phyloP scores from a whole-genome alignment of 108 stramenopile genomes.

The Pseudonitzschia multiseries region DNA sequence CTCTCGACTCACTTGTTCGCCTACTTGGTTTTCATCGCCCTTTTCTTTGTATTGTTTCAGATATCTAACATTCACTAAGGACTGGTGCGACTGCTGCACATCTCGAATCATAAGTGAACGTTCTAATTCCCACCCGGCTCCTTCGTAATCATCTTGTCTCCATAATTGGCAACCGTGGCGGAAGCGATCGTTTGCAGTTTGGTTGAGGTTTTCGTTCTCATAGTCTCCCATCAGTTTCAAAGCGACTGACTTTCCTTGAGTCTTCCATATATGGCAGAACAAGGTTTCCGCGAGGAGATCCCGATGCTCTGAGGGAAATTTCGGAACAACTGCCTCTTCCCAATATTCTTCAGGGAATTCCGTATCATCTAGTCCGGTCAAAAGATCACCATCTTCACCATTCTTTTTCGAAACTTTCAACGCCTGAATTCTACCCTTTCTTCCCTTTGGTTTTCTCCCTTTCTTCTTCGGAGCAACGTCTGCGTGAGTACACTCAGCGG shows the following conservation, averaged over 20 bases:
- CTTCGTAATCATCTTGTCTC: slow-evolving; percentile 5
- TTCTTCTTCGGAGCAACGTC: background rate
- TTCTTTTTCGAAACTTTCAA: background rate
- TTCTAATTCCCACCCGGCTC: slow-evolving; percentile 6
- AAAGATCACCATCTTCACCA: background rate
- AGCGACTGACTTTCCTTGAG: background rate
- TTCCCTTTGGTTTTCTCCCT: background rate
- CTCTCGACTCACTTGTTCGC: background rate
- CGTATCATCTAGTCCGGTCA: background rate
- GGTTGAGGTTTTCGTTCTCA: background rate
- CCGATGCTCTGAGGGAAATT: background rate
- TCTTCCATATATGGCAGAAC: slow-evolving; percentile 7
- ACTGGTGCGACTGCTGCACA: background rate
- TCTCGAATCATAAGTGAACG: slow-evolving; percentile 1
- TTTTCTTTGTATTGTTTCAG: slow-evolving; percentile 5
- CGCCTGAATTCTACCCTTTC: background rate
- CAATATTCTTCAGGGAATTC: background rate
- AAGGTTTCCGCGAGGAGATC: slow-evolving; percentile 7
- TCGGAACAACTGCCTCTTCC: background rate
- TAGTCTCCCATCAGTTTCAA: background rate
- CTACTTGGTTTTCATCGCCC: background rate
- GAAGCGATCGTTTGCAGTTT: slow-evolving; percentile 3
- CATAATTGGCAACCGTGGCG: slow-evolving; percentile 8
- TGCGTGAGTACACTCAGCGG: background rate
- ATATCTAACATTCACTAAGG: background rate